Percentiles rank a stretch among this genome's conserved stretches.
Conservation (phyloP, 148 eudicot genomes). For the Nepenthes mirabilis region DNA sequence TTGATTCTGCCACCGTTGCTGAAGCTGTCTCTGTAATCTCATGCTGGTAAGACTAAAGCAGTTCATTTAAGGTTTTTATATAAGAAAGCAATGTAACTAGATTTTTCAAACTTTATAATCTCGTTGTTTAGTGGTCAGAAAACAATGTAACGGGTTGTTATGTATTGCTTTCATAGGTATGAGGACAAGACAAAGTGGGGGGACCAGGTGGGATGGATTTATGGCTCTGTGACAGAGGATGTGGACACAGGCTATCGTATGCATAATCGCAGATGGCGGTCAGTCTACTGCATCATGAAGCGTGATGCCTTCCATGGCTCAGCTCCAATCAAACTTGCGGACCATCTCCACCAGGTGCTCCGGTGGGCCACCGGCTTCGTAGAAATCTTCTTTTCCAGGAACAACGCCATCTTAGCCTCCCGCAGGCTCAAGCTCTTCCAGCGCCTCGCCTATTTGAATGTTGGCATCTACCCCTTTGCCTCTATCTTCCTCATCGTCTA, state of each 20-base stretch:
- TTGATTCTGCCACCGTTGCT: conserved; percentile 72
- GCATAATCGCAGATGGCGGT: conserved; percentile 97
- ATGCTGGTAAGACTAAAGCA: conserved; percentile 50
- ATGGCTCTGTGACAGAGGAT: conserved; percentile 91
- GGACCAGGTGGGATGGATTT: conserved; percentile 91
- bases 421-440: conserved; percentile 41
- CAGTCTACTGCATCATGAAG: conserved; percentile 80
- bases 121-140: too few species aligned
- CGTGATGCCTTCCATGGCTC: conserved; percentile 87
- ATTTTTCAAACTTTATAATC: too few species aligned
- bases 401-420: conserved; percentile 60
- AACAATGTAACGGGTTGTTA: too few species aligned
- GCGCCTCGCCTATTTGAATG: conserved; percentile 80
- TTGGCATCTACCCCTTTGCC: conserved; percentile 84
- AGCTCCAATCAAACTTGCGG: conserved; percentile 85
- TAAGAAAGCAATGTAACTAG: too few species aligned
- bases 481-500: conserved; percentile 64
- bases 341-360: conserved; percentile 89
- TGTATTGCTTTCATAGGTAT: conserved; percentile 28
- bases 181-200: conserved; percentile 99
- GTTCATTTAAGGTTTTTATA: too few species aligned
- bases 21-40: conserved; percentile 93
- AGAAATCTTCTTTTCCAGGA: conserved; percentile 82
- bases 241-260: conserved; percentile 89
- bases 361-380: conserved; percentile 97